A percentile compares a stretch with the other conserved stretches of the same genome.
Evolutionary conservation across 1,284 basidiomycete species (phyloP).

Genomic region (Papiliotrema flavescens): DNA sequence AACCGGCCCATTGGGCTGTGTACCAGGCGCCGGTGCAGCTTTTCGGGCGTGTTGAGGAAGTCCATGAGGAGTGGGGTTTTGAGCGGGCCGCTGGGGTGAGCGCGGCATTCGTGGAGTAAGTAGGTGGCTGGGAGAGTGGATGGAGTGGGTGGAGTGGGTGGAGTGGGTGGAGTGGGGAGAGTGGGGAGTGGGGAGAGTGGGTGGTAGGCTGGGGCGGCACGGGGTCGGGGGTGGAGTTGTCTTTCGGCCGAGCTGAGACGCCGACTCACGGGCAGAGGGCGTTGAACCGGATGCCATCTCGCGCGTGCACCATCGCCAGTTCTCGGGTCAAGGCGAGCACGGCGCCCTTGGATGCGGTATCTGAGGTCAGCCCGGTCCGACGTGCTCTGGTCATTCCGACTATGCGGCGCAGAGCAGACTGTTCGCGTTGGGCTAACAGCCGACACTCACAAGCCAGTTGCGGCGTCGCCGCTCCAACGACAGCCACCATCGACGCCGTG

Average conservation of each 20-base stretch:
- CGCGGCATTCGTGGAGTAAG: not conserved
- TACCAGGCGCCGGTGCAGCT: constrained; percentile 80
- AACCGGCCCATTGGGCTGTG: constrained; percentile 97
- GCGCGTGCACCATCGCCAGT: constrained; percentile 92
- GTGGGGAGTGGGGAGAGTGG: too few species aligned
- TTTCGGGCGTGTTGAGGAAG: constrained; percentile 95
- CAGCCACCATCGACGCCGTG: constrained; percentile 87
- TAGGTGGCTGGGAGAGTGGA: too few species aligned
- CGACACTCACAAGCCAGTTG: constrained; percentile 84
- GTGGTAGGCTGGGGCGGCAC: too few species aligned
- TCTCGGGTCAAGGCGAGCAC: constrained; percentile 98
- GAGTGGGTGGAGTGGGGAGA: too few species aligned
- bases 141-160: too few species aligned
- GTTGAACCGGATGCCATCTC: constrained; percentile 92
- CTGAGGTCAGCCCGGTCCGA: constrained; percentile 17
- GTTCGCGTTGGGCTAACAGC: too few species aligned
- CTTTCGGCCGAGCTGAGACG: not conserved
- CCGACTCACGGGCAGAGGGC: constrained; percentile 83
- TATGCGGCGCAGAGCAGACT: too few species aligned
- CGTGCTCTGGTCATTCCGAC: too few species aligned
- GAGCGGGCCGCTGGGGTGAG: constrained; percentile 69
- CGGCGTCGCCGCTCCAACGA: constrained; percentile 90
- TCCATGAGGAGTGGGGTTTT: constrained; percentile 95
- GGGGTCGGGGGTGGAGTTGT: too few species aligned
- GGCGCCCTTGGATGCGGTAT: constrained; percentile 64